A percentile compares a stretch with the other conserved stretches of the same genome.
Evolutionary conservation across 352 stramenopile species (phyloP).

Genomic region (Globisporangium irregulare): DNA sequence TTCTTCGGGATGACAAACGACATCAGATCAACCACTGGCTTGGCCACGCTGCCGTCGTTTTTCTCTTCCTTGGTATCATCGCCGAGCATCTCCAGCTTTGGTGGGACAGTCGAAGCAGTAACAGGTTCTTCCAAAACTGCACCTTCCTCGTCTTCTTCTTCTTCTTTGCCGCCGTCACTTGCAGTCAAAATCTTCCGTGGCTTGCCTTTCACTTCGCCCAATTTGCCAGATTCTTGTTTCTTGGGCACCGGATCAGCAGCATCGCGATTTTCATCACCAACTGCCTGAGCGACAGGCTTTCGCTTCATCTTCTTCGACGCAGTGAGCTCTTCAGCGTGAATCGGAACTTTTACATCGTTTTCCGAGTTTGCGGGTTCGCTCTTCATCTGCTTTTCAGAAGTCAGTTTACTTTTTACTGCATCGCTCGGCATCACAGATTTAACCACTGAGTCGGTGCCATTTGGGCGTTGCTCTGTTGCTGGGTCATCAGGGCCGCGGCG

Average conservation of each 20-base stretch:
- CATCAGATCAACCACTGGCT: slow-evolving; percentile 18
- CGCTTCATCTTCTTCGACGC: background rate
- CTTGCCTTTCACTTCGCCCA: background rate
- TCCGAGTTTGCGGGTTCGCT: background rate
- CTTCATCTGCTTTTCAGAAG: background rate
- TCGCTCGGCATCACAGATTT: background rate
- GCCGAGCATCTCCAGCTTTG: background rate
- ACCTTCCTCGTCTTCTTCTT: slow-evolving; percentile 13
- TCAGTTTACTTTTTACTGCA: background rate
- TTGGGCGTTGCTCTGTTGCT: background rate
- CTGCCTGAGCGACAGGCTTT: background rate
- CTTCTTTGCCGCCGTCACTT: slow-evolving; percentile 2
- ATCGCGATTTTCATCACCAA: background rate
- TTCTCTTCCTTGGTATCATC: background rate
- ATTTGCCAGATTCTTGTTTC: background rate
- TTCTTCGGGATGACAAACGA: slow-evolving; percentile 51
- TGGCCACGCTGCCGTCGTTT: background rate
- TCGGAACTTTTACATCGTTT: background rate
- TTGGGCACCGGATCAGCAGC: background rate
- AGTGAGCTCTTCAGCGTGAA: background rate
- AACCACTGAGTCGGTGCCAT: background rate
- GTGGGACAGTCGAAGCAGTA: background rate
- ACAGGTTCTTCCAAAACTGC: background rate
- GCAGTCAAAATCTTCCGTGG: background rate
- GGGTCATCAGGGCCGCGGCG: background rate